Percentiles rank a stretch among this genome's conserved stretches.
phyloP scores from a whole-genome alignment of 306 rosid genomes.

The Fragaria iinumae region DNA sequence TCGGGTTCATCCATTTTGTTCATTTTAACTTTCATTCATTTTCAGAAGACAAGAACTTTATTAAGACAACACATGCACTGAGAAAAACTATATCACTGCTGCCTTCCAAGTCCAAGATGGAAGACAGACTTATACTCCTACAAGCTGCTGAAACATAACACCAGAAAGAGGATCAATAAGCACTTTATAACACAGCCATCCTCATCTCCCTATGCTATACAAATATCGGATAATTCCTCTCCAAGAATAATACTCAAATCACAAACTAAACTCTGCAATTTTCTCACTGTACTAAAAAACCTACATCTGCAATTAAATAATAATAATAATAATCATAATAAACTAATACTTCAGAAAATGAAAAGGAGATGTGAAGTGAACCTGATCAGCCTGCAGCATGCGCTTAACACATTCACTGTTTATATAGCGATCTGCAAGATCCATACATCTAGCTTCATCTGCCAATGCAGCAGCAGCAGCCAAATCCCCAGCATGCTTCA shows the following conservation, averaged over 20 bases:
- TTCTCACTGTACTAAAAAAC: background rate
- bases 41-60: background rate
- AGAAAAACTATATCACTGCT: background rate
- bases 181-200: background rate
- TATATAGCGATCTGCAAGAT: slow-evolving; percentile 93
- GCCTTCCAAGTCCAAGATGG: background rate
- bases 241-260: background rate
- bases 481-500: slow-evolving; percentile 97
- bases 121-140: background rate
- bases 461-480: slow-evolving; percentile 91
- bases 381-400: slow-evolving; percentile 99
- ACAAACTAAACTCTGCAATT: background rate
- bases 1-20: background rate
- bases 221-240: background rate
- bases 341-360: background rate
- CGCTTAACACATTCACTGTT: slow-evolving; percentile 98
- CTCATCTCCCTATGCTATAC: background rate
- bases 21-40: background rate
- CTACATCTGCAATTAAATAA: background rate
- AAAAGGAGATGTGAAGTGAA: slow-evolving; percentile 19
- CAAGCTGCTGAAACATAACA: background rate
- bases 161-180: background rate
- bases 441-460: slow-evolving; percentile 96
- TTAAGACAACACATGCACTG: background rate
- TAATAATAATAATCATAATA: background rate